Base-by-base conservation (phyloP, 352 stramenopile species). In the Phytophthora constricta region DNA sequence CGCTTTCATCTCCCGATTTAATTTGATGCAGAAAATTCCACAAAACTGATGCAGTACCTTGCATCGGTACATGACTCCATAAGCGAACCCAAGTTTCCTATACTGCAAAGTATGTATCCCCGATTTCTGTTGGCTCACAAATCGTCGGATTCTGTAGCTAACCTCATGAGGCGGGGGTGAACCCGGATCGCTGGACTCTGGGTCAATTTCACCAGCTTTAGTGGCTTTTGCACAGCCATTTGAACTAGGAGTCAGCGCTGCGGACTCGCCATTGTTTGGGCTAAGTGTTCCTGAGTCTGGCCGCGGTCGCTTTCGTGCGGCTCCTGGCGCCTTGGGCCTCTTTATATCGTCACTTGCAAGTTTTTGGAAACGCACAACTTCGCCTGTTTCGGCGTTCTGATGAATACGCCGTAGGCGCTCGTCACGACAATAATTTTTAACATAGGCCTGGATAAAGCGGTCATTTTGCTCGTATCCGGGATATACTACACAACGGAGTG, bases 21-120 rank as follows among this genome's bases (percentile, higher is more conserved):
- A 80, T 69, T 7, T 81, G 49, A 56, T 92, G 75, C 20, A 92
- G 76, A 62, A 84, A 87, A 23, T 45, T 74, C 84, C 84, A 94
- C 23, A 94, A 62, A 89, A 92, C 42, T 70, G 66, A 68, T 94
- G 86, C n/a, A 94, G 77, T 50, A 77, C 64, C 77, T 91, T 92
- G 61, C 86, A 92, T 46, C 86, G 84, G 68, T 84, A 94, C 84
- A 94, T 94, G 25, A 92, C 84, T 8, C 86, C 86, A 33, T 92
- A 92, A 8, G 84, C 86, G 59, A 94, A 92, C 0, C 86, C 86
- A 14, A 94, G 79, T 26, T 86, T 89, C 34, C 79, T 74, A 56
- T 89, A 94, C 72, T 94, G 86, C 10, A 86, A 74, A 3, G 68
- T 82, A 55, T 93, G 85, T 5, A 80, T 55, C 19, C 76, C 73